A percentile compares a stretch with the other conserved stretches of the same genome.
These are phyloP conservation scores for Leccinum incarnatum DNA, from an alignment of 768 basidiomycete species.

Conservation along the genomic window DNA sequence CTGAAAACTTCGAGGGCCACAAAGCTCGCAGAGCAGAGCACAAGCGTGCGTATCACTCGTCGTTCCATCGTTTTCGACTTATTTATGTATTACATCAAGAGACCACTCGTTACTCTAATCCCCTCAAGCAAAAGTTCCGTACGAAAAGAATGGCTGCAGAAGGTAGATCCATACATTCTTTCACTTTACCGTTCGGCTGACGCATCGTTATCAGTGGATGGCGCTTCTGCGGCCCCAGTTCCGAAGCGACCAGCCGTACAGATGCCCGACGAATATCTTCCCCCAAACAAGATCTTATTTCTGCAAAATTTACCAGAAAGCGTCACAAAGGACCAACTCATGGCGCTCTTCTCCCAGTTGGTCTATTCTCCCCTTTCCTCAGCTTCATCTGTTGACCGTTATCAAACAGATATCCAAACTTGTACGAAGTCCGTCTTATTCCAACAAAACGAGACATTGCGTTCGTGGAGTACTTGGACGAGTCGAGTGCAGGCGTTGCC, in stretches of 20 bases:
- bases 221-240: constrained; percentile 59
- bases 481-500: constrained; percentile 83
- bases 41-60: constrained; percentile 64
- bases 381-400: neutral
- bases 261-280: constrained; percentile 99
- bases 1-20: constrained; percentile 67
- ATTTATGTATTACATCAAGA: constrained; percentile 41
- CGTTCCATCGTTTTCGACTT: neutral
- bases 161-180: constrained; percentile 41
- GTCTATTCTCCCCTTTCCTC: constrained; percentile 27
- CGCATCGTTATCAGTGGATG: constrained; percentile 53
- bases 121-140: constrained; percentile 81
- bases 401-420: constrained; percentile 76
- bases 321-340: constrained; percentile 90
- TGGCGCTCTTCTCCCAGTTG: constrained; percentile 88
- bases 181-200: neutral
- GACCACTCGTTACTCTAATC: constrained; percentile 82
- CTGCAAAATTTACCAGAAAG: constrained; percentile 93
- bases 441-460: constrained; percentile 97
- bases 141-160: constrained; percentile 80
- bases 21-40: constrained; percentile 70
- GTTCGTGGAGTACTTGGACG: constrained; percentile 97
- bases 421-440: constrained; percentile 97
- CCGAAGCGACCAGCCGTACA: constrained; percentile 83
- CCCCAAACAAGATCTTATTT: constrained; percentile 99